phyloP scores from a whole-genome alignment of 2,329 filamentous ascomycete genomes.

The Claviceps sp. region DNA sequence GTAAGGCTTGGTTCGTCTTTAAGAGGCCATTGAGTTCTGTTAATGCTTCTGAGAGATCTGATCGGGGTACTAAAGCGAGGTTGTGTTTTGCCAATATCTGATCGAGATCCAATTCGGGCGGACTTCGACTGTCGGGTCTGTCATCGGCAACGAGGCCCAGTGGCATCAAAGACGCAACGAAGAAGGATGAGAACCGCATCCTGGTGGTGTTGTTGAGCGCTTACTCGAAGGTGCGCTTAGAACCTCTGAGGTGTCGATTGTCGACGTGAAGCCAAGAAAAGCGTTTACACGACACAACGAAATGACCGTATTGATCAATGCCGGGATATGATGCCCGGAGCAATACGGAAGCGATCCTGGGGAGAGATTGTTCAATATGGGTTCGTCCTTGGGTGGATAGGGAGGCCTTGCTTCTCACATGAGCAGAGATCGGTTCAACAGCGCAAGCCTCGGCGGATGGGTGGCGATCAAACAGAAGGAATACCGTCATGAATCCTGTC shows the following conservation, averaged over 20 bases:
- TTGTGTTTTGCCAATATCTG: slow-evolving; percentile 29
- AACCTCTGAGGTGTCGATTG: neutral
- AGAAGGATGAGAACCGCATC: slow-evolving; percentile 25
- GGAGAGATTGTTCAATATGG: slow-evolving; percentile 2
- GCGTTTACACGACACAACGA: neutral
- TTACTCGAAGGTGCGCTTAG: neutral
- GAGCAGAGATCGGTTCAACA: neutral
- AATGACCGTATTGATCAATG: neutral
- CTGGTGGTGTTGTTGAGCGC: slow-evolving; percentile 2
- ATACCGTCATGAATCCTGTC: neutral
- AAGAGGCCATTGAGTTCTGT: slow-evolving; percentile 28
- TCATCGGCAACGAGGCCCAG: slow-evolving; percentile 19
- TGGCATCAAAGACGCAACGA: slow-evolving; percentile 22
- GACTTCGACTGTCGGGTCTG: slow-evolving; percentile 10
- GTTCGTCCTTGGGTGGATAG: neutral
- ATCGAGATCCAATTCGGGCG: slow-evolving; percentile 24
- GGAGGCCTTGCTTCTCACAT: slow-evolving; percentile 1
- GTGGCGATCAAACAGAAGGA: slow-evolving; percentile 1
- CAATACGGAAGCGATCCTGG: neutral
- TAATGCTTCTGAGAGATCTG: slow-evolving; percentile 30
- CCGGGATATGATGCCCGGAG: neutral
- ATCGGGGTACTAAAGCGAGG: slow-evolving; percentile 29
- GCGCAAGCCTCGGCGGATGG: slow-evolving; percentile 1
- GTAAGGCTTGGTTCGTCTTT: slow-evolving; percentile 14
- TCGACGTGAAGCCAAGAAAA: neutral